These are phyloP conservation scores for Psilocybe subaeruginosa DNA, from an alignment of 768 basidiomycete genomes.

Conservation along the genomic window DNA sequence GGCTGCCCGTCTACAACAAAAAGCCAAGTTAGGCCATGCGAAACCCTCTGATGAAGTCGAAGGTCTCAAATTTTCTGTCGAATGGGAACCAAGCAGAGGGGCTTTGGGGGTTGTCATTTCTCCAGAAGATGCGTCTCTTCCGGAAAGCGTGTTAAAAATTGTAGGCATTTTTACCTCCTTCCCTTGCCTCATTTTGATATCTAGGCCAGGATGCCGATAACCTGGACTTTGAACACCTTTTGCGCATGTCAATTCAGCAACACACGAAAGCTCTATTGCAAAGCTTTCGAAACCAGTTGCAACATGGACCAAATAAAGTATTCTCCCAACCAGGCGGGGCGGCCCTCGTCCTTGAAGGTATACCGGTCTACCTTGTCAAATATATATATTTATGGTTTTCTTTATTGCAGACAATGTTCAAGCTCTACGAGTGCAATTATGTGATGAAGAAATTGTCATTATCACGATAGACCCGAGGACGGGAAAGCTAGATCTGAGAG, in stretches of 20 bases:
- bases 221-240: slow-evolving; percentile 74
- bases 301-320: slow-evolving; percentile 52
- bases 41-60: slow-evolving; percentile 79
- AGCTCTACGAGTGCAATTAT: slow-evolving; percentile 70
- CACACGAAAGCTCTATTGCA: slow-evolving; percentile 69
- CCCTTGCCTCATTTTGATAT: slow-evolving; percentile 3
- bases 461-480: slow-evolving; percentile 82
- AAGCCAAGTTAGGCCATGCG: slow-evolving; percentile 56
- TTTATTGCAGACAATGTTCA: slow-evolving; percentile 47
- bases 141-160: slow-evolving; percentile 48
- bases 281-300: slow-evolving; percentile 58
- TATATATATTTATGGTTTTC: background rate
- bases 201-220: slow-evolving; percentile 58
- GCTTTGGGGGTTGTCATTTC: slow-evolving; percentile 66
- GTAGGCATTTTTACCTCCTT: slow-evolving; percentile 46
- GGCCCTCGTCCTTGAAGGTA: slow-evolving; percentile 58
- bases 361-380: slow-evolving; percentile 9
- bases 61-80: slow-evolving; percentile 64
- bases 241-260: slow-evolving; percentile 61
- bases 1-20: slow-evolving; percentile 64
- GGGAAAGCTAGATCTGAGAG: slow-evolving; percentile 76
- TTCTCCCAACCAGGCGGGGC: slow-evolving; percentile 69
- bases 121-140: slow-evolving; percentile 45
- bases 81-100: slow-evolving; percentile 75
- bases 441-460: slow-evolving; percentile 75